Evolutionary conservation across 805 yeast genomes (phyloP).

Genomic region (Torulaspora delbrueckii): DNA sequence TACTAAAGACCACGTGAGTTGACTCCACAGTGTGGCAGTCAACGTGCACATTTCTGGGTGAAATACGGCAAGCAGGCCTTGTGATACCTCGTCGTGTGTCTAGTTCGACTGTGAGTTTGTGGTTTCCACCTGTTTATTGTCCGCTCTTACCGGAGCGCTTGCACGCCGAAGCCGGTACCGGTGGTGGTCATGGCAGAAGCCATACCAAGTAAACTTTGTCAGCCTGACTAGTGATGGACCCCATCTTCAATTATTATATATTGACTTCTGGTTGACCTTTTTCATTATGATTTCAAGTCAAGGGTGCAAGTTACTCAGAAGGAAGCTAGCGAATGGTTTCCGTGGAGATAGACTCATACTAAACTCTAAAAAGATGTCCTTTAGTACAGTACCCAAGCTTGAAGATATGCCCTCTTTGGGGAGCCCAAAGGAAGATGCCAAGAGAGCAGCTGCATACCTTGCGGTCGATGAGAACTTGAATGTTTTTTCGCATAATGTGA

Average conservation of each 20-base stretch:
- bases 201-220: neutral
- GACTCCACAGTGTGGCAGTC: neutral
- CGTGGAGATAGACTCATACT: neutral
- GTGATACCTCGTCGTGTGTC: neutral
- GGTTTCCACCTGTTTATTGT: neutral
- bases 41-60: neutral
- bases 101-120: neutral
- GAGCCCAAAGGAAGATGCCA: constrained; percentile 68
- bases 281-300: neutral
- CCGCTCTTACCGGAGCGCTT: neutral
- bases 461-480: constrained; percentile 73
- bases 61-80: too few species aligned
- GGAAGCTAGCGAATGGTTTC: neutral
- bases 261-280: neutral
- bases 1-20: neutral
- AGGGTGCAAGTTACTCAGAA: neutral
- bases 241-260: neutral
- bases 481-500: constrained; percentile 59
- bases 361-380: neutral
- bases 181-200: constrained; percentile 2
- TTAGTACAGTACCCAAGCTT: constrained; percentile 15
- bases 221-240: neutral
- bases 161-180: constrained; percentile 7
- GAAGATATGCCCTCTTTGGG: constrained; percentile 30
- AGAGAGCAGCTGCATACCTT: constrained; percentile 79